These are phyloP conservation scores for Centrapalus pauciflorus DNA, from an alignment of 129 eudicot genomes.

Conservation along the genomic window DNA sequence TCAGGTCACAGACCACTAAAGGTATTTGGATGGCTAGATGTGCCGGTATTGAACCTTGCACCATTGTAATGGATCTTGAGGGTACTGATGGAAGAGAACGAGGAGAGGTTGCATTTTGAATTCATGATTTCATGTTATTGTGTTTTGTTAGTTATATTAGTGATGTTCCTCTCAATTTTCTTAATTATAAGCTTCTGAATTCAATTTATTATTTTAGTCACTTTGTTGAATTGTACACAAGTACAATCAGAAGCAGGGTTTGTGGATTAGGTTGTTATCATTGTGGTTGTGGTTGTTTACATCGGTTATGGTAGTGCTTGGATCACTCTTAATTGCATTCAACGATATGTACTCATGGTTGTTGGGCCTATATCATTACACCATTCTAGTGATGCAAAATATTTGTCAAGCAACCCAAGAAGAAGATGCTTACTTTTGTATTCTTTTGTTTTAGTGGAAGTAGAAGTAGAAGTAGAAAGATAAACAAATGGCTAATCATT, in stretches of 20 bases:
- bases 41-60: slow-evolving; percentile 67
- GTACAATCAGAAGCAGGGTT: neutral
- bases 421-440: neutral
- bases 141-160: neutral
- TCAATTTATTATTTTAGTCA: neutral
- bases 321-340: neutral
- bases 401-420: neutral
- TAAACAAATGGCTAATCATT: neutral
- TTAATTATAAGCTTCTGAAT: neutral
- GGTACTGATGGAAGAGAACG: slow-evolving; percentile 85
- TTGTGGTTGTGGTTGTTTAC: neutral
- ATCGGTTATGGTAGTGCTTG: neutral
- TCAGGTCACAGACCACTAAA: slow-evolving; percentile 65
- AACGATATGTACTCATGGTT: neutral
- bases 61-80: slow-evolving; percentile 79
- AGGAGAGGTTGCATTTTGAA: slow-evolving; percentile 52
- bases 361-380: neutral
- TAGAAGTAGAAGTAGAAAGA: neutral
- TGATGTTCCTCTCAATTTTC: neutral
- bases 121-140: neutral
- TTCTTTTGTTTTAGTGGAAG: no score
- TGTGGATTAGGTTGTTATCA: neutral
- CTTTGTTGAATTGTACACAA: neutral
- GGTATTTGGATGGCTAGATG: slow-evolving; percentile 76
- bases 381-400: neutral